Conservation (phyloP, 176 grass and related monocot genomes). For the Triticum urartu region DNA sequence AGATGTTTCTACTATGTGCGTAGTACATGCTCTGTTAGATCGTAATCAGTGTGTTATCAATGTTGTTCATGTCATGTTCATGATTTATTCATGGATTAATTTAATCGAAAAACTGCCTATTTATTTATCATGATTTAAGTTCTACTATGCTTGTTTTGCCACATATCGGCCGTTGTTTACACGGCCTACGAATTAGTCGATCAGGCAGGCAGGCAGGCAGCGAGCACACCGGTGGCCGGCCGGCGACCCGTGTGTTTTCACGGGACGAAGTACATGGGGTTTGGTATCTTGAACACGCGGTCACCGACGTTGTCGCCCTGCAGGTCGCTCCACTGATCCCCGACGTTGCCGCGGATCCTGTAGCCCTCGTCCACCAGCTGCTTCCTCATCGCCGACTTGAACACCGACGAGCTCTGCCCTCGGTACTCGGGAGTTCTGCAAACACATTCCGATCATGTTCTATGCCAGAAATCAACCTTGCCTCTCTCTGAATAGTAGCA, state of each 20-base stretch:
- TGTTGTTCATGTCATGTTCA: no score
- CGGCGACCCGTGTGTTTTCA: slow-evolving; percentile 15
- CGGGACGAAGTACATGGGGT: slow-evolving; percentile 94
- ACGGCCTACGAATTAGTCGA: not conserved
- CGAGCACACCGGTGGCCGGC: not conserved
- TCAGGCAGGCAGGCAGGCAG: not conserved
- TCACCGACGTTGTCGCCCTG: slow-evolving; percentile 68
- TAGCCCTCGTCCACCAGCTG: slow-evolving; percentile 74
- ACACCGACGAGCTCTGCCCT: slow-evolving; percentile 62
- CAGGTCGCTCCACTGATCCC: slow-evolving; percentile 96
- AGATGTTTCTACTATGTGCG: no score
- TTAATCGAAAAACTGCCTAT: no score
- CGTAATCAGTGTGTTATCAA: no score
- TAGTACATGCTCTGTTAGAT: no score
- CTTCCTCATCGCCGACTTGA: slow-evolving; percentile 82
- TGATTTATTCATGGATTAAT: no score
- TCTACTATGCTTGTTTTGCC: no score
- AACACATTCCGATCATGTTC: not conserved
- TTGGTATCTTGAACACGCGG: slow-evolving; percentile 89
- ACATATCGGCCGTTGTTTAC: slow-evolving; percentile 15
- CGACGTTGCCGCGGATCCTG: slow-evolving; percentile 78
- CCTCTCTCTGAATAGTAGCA: not conserved
- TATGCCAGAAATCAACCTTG: not conserved
- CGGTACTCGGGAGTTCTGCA: slow-evolving; percentile 55
- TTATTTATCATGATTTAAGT: not conserved